Evolutionary conservation across 2,329 filamentous ascomycete species (phyloP).

Genomic region (Parastagonospora avenae): DNA sequence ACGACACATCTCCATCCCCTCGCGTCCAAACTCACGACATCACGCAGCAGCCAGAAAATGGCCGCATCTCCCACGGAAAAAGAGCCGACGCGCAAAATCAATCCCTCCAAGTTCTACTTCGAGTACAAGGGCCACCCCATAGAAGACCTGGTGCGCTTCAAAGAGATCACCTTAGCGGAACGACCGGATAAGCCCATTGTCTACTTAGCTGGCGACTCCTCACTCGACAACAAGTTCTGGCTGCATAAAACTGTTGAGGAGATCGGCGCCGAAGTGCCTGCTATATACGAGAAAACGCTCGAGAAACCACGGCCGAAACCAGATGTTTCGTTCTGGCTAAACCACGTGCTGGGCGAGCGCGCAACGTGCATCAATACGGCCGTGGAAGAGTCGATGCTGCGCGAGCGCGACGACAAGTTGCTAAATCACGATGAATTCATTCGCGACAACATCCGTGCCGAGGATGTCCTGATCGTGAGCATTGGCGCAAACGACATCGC

Average conservation of each 20-base stretch:
- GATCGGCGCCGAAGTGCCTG: conserved; percentile 20
- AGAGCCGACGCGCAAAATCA: conserved; percentile 22
- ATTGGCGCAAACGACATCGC: conserved; percentile 47
- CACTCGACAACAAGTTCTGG: conserved; percentile 48
- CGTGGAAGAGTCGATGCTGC: conserved; percentile 42
- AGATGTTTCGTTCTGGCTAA: conserved; percentile 47
- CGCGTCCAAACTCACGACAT: not conserved
- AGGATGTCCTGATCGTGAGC: conserved; percentile 44
- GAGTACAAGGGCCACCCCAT: conserved; percentile 45
- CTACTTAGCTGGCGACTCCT: conserved; percentile 48
- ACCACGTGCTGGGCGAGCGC: conserved; percentile 33
- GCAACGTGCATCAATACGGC: conserved; percentile 45
- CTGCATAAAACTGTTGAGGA: conserved; percentile 21
- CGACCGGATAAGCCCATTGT: conserved; percentile 38
- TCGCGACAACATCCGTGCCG: conserved; percentile 33
- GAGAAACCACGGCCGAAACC: conserved; percentile 31
- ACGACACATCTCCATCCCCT: not conserved
- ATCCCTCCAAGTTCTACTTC: conserved; percentile 34
- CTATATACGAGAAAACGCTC: conserved; percentile 36
- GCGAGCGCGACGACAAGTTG: conserved; percentile 34
- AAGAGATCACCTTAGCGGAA: conserved; percentile 18
- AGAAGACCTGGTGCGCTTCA: conserved; percentile 34
- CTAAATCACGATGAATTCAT: conserved; percentile 44
- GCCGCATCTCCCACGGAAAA: not conserved
- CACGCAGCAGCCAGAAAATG: not conserved